Conservation (phyloP, 2,329 filamentous ascomycete species). For the Thielaviopsis euricoi region DNA sequence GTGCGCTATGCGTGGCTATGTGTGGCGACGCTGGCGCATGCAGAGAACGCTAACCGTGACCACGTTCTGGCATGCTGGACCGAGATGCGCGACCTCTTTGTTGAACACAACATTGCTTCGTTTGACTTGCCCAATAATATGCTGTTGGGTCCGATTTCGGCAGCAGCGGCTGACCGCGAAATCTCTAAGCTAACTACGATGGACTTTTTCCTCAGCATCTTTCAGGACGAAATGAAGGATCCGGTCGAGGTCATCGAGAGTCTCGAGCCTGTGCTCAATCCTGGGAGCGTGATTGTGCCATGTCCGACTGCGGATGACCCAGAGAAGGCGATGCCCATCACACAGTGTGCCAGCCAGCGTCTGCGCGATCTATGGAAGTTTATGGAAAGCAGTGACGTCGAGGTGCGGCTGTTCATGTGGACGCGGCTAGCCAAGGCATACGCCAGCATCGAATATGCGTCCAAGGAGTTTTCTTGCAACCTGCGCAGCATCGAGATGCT, state of each 20-base stretch:
- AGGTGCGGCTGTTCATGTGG: conserved; percentile 78
- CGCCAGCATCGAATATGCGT: conserved; percentile 62
- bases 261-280: conserved; percentile 79
- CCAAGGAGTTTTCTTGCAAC: conserved; percentile 78
- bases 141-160: conserved; percentile 74
- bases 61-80: conserved; percentile 43
- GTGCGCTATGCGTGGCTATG: conserved; percentile 42
- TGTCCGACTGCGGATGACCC: conserved; percentile 4
- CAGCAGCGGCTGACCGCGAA: conserved; percentile 71
- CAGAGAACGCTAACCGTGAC: conserved; percentile 36
- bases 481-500: conserved; percentile 76
- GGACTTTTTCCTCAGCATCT: conserved; percentile 87
- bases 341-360: conserved; percentile 36
- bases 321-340: conserved; percentile 24
- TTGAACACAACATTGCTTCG: conserved; percentile 23
- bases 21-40: conserved; percentile 34
- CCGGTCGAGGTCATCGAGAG: conserved; percentile 78
- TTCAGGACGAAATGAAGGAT: conserved; percentile 66
- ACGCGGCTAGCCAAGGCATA: conserved; percentile 83
- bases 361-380: conserved; percentile 74
- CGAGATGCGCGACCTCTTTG: conserved; percentile 36
- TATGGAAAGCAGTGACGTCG: conserved; percentile 62
- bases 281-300: conserved; percentile 33
- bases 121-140: conserved; percentile 67
- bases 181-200: conserved; percentile 86